phyloP scores from a whole-genome alignment of 106 monocot genomes.

The Ottelia alismoides region DNA sequence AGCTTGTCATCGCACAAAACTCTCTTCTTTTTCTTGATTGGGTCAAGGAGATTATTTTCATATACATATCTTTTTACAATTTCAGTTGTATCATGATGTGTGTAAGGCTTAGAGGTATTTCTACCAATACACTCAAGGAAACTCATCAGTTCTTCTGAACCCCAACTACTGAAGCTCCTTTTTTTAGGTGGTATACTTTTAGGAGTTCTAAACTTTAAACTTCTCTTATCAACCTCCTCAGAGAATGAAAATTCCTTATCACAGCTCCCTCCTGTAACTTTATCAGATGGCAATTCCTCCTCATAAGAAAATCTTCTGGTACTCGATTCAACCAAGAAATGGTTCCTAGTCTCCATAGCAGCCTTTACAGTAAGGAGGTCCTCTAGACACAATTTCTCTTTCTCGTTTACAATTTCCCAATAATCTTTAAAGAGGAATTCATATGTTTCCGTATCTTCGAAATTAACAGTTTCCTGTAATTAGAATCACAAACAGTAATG shows the following conservation, averaged over 20 bases:
- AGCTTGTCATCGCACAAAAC: slow-evolving; percentile 59
- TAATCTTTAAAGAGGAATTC: slow-evolving; percentile 79
- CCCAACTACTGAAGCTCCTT: slow-evolving; percentile 50
- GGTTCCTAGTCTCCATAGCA: slow-evolving; percentile 29
- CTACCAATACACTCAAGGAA: slow-evolving; percentile 61
- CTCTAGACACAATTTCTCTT: slow-evolving; percentile 36
- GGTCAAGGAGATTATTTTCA: slow-evolving; percentile 46
- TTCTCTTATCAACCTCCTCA: slow-evolving; percentile 17
- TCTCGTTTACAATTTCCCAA: slow-evolving; percentile 60
- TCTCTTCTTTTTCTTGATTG: slow-evolving; percentile 42
- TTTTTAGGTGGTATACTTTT: slow-evolving; percentile 2
- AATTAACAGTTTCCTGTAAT: slow-evolving; percentile 61
- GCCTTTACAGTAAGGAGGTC: slow-evolving; percentile 38
- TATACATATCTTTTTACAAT: slow-evolving; percentile 55
- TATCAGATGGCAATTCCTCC: not conserved
- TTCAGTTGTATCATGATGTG: slow-evolving; percentile 38
- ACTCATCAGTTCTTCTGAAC: slow-evolving; percentile 40
- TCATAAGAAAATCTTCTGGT: slow-evolving; percentile 21
- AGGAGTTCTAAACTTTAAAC: not conserved
- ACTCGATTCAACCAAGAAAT: slow-evolving; percentile 11
- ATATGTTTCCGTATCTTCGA: slow-evolving; percentile 33
- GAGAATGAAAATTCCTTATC: not conserved
- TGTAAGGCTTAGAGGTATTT: slow-evolving; percentile 25
- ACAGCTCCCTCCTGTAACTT: no score
- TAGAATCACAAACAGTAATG: not conserved